These are phyloP conservation scores for Lepiota brunneoincarnata DNA, from an alignment of 768 basidiomycete species.

Conservation along the genomic window DNA sequence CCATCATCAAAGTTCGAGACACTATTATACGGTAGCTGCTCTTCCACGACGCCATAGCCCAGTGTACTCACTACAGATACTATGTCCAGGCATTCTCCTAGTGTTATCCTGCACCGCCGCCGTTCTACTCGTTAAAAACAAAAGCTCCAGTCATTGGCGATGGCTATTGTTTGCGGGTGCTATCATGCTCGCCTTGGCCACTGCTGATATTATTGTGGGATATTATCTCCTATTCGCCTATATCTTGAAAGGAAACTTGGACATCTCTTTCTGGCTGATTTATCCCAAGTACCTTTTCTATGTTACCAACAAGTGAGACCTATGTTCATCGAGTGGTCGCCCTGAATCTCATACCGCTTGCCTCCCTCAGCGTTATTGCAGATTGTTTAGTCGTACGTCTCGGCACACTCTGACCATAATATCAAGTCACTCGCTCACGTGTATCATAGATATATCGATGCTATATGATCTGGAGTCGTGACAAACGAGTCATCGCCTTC, in stretches of 20 bases:
- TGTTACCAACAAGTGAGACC: slow-evolving; percentile 5
- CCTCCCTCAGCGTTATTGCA: neutral
- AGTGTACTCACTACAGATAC: too few species aligned
- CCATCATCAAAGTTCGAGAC: neutral
- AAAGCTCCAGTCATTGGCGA: neutral
- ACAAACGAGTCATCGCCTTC: slow-evolving; percentile 4
- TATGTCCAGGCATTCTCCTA: neutral
- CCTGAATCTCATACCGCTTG: neutral
- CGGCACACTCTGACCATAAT: too few species aligned
- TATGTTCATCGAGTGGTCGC: neutral
- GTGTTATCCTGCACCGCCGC: neutral
- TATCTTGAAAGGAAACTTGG: neutral
- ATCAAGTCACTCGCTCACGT: neutral
- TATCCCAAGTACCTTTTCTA: slow-evolving; percentile 6
- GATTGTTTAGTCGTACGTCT: slow-evolving; percentile 1
- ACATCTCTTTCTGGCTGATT: neutral
- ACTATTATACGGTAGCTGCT: neutral
- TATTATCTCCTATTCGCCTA: slow-evolving; percentile 3
- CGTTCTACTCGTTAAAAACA: neutral
- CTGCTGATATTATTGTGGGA: neutral
- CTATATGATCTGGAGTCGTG: slow-evolving; percentile 8
- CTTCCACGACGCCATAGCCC: too few species aligned
- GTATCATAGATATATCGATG: slow-evolving; percentile 5
- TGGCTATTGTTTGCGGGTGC: neutral
- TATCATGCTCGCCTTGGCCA: slow-evolving; percentile 1